These are phyloP conservation scores for Blumeria hordei DNA, from an alignment of 2,329 filamentous ascomycete genomes.

Conservation along the genomic window DNA sequence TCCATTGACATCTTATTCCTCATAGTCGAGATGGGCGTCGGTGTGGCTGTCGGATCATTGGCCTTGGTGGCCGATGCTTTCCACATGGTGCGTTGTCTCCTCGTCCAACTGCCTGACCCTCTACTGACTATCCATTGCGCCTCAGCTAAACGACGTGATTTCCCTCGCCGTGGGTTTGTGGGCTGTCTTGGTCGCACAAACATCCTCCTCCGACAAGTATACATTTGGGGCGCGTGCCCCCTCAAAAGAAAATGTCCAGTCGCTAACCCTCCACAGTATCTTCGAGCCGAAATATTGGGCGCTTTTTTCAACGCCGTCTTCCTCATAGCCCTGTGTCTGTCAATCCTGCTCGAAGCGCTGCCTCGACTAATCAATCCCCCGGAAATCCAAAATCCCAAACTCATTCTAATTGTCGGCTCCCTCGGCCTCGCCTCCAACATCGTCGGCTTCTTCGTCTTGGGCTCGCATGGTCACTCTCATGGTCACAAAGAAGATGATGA, in stretches of 20 bases:
- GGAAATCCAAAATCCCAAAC: slow-evolving; percentile 57
- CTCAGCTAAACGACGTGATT: slow-evolving; percentile 87
- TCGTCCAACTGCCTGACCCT: neutral
- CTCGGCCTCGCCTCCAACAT: slow-evolving; percentile 74
- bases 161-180: slow-evolving; percentile 80
- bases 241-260: neutral
- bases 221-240: slow-evolving; percentile 58
- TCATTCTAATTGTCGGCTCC: slow-evolving; percentile 76
- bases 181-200: slow-evolving; percentile 76
- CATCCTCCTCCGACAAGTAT: slow-evolving; percentile 70
- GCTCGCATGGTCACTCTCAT: slow-evolving; percentile 75
- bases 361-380: slow-evolving; percentile 82
- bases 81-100: slow-evolving; percentile 49
- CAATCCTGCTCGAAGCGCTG: slow-evolving; percentile 86
- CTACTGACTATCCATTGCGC: slow-evolving; percentile 5
- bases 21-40: slow-evolving; percentile 62
- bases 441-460: slow-evolving; percentile 69
- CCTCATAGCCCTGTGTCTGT: slow-evolving; percentile 82
- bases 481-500: slow-evolving; percentile 2
- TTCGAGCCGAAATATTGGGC: slow-evolving; percentile 88
- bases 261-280: slow-evolving; percentile 36
- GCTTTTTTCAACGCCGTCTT: slow-evolving; percentile 96
- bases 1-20: slow-evolving; percentile 80
- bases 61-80: slow-evolving; percentile 92
- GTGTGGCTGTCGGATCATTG: slow-evolving; percentile 72